phyloP scores from a whole-genome alignment of 352 stramenopile species.

The Phytophthora cactorum region DNA sequence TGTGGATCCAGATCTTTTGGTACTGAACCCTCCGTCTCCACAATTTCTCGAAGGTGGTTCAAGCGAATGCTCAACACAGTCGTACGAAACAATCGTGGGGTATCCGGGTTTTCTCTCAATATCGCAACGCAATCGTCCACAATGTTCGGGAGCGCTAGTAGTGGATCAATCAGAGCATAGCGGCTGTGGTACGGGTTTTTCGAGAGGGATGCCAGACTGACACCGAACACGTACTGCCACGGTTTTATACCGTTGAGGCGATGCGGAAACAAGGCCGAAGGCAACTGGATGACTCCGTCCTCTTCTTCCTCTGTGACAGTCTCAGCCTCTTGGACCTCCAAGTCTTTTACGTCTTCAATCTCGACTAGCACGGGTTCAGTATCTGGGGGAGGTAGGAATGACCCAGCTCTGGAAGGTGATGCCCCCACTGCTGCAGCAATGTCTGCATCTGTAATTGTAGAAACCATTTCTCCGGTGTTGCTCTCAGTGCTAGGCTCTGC shows the following conservation, averaged over 20 bases:
- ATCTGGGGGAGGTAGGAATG: constrained; percentile 28
- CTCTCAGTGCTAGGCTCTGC: constrained; percentile 21
- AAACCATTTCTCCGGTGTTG: constrained; percentile 33
- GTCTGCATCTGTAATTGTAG: constrained; percentile 40
- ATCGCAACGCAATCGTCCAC: constrained; percentile 81
- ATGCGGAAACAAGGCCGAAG: constrained; percentile 67
- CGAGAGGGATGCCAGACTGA: constrained; percentile 73
- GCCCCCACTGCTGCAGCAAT: constrained; percentile 39
- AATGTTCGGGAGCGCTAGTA: constrained; percentile 78
- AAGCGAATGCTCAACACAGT: constrained; percentile 78
- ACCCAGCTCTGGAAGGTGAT: constrained; percentile 36
- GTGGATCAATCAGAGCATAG: constrained; percentile 78
- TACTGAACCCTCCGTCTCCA: constrained; percentile 68
- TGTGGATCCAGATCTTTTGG: constrained; percentile 69
- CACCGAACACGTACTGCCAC: constrained; percentile 85
- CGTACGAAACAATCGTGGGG: constrained; percentile 78
- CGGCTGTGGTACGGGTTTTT: constrained; percentile 84
- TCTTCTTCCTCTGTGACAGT: constrained; percentile 19
- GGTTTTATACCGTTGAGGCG: constrained; percentile 80
- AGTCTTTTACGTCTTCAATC: constrained; percentile 21
- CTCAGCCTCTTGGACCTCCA: constrained; percentile 21
- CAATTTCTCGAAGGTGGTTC: constrained; percentile 75
- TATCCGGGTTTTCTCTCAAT: constrained; percentile 62
- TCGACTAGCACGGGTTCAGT: constrained; percentile 18
- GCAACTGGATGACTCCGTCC: constrained; percentile 54